phyloP scores from a whole-genome alignment of 2,329 filamentous ascomycete genomes.

The Aspergillus spinulosporus region DNA sequence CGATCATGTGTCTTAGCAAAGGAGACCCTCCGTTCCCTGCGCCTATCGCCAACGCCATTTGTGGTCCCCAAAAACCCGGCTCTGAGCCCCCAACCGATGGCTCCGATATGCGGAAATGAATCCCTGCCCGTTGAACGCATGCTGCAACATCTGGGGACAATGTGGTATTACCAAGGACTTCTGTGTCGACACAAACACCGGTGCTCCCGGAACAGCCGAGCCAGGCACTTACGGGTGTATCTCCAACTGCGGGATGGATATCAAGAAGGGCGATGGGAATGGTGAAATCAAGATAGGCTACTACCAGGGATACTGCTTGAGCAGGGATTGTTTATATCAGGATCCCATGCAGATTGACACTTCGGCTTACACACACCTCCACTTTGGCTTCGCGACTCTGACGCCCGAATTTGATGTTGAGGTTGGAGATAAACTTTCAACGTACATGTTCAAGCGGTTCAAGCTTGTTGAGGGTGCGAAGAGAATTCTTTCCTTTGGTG shows the following conservation, averaged over 20 bases:
- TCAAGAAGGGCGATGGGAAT: conserved; percentile 27
- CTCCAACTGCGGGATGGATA: conserved; percentile 44
- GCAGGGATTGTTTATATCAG: conserved; percentile 31
- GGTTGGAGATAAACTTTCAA: neutral
- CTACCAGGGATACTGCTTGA: conserved; percentile 33
- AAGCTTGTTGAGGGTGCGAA: neutral
- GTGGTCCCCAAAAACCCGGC: conserved; percentile 48
- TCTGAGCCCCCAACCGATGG: conserved; percentile 35
- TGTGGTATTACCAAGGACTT: conserved; percentile 50
- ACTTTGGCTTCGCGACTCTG: conserved; percentile 38
- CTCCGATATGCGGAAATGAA: conserved; percentile 42
- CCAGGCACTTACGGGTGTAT: conserved; percentile 42
- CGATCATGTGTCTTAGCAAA: conserved; percentile 43
- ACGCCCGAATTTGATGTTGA: neutral
- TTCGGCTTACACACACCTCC: conserved; percentile 34
- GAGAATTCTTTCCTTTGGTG: conserved; percentile 46
- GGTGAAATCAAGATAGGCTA: conserved; percentile 29
- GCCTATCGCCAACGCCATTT: conserved; percentile 39
- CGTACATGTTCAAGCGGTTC: neutral
- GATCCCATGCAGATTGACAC: conserved; percentile 16
- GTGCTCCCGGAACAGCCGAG: conserved; percentile 40
- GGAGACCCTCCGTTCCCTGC: conserved; percentile 46
- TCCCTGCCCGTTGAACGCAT: conserved; percentile 47
- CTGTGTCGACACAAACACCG: conserved; percentile 37
- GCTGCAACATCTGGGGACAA: conserved; percentile 48